Percentiles rank a stretch among this genome's conserved stretches.
Evolutionary conservation across 805 yeast species (phyloP).

Genomic region (Saccharomycopsis sp.): DNA sequence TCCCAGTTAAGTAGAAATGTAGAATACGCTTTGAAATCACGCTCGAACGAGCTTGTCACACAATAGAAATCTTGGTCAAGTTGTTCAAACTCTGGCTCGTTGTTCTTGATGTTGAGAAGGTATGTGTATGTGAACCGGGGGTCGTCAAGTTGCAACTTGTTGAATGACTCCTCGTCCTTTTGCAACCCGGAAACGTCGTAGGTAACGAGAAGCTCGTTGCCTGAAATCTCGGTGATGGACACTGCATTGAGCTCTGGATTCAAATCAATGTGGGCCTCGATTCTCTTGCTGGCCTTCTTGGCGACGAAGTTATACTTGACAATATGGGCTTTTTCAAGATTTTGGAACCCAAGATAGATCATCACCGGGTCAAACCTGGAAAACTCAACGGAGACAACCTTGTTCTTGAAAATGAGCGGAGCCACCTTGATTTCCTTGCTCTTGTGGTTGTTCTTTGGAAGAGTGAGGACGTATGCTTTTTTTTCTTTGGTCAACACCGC

Average conservation of each 20-base stretch:
- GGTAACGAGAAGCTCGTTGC: slow-evolving; percentile 2
- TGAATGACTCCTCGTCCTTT: slow-evolving; percentile 1
- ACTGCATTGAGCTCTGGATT: slow-evolving; percentile 1
- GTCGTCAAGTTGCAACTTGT: not conserved
- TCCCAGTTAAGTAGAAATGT: slow-evolving; percentile 9
- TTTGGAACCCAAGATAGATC: slow-evolving; percentile 1
- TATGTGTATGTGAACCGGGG: slow-evolving; percentile 8
- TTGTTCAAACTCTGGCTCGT: not conserved
- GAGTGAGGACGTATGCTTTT: not conserved
- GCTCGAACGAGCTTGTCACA: not conserved
- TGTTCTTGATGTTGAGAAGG: not conserved
- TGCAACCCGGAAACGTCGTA: slow-evolving; percentile 10
- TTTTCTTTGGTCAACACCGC: not conserved
- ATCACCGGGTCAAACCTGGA: not conserved
- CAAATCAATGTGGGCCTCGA: slow-evolving; percentile 2
- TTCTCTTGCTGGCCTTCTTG: not conserved
- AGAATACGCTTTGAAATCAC: slow-evolving; percentile 10
- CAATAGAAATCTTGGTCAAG: slow-evolving; percentile 16
- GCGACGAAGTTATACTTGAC: not conserved
- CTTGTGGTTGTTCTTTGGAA: not conserved
- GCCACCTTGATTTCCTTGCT: not conserved
- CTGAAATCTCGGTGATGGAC: slow-evolving; percentile 1
- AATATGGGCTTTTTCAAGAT: not conserved
- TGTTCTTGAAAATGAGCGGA: not conserved
- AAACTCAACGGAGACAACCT: not conserved